Conservation (phyloP, 2,329 filamentous ascomycete genomes). For the Exophiala alcalophila region DNA sequence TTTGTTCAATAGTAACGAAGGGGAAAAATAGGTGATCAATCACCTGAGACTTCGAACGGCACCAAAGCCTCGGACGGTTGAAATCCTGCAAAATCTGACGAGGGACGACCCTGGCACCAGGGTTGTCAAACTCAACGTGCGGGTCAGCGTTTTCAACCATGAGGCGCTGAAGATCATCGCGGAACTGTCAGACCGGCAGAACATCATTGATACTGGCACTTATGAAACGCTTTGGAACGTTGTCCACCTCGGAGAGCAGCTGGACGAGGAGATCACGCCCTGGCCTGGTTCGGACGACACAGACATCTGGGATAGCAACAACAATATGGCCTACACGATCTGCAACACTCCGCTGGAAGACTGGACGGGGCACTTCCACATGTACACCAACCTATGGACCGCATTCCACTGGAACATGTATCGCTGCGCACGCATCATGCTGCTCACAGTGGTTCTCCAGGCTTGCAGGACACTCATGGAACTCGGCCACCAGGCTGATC, state of each 20-base stretch:
- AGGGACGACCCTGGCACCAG: neutral
- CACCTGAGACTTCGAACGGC: slow-evolving; percentile 1
- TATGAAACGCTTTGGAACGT: no score
- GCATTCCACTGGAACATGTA: slow-evolving; percentile 7
- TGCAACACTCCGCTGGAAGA: neutral
- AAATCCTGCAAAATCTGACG: slow-evolving; percentile 2
- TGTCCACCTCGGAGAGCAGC: neutral
- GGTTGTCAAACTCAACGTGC: neutral
- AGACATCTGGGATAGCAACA: no score
- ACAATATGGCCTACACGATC: neutral
- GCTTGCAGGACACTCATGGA: neutral
- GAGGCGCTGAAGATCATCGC: no score
- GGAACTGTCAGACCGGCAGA: no score
- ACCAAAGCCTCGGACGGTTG: neutral
- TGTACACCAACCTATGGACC: neutral
- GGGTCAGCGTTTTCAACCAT: no score
- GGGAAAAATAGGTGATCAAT: slow-evolving; percentile 3
- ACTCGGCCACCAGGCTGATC: neutral
- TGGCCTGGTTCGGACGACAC: slow-evolving; percentile 1
- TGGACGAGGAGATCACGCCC: neutral
- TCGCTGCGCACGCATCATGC: neutral
- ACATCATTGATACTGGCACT: no score
- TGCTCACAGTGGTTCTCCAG: neutral
- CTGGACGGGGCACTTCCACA: slow-evolving; percentile 3
- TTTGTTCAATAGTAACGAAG: no score